A percentile compares a stretch with the other conserved stretches of the same genome.
Conservation (phyloP, 83 land plant species). For the Thuja plicata region DNA sequence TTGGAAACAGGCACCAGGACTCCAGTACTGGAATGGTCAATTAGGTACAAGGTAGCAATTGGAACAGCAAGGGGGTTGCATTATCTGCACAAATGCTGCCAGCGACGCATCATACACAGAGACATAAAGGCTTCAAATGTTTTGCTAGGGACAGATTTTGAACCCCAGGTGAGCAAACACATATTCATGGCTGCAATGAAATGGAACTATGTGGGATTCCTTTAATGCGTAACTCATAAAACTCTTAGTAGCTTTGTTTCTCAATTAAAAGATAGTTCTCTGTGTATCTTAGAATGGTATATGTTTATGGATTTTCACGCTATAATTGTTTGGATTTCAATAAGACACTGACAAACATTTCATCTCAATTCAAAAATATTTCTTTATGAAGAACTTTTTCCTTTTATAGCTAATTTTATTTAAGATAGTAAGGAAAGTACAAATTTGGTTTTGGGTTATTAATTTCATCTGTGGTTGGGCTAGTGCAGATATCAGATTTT, state of each 20-base stretch:
- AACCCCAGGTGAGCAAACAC: constrained; percentile 74
- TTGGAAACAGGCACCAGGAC: constrained; percentile 11
- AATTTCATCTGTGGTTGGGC: neutral
- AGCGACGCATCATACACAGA: constrained; percentile 92
- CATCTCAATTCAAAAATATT: neutral
- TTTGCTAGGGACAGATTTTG: constrained; percentile 77
- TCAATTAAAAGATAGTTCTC: neutral
- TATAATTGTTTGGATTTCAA: neutral
- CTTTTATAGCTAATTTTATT: neutral
- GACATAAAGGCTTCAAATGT: constrained; percentile 96
- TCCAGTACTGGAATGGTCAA: constrained; percentile 67
- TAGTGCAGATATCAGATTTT: constrained; percentile 92
- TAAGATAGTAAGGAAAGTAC: neutral
- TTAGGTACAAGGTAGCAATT: constrained; percentile 78
- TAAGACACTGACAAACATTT: neutral
- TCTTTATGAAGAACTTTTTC: neutral
- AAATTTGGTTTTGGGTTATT: constrained; percentile 2
- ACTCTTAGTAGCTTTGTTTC: neutral
- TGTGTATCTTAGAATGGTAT: neutral
- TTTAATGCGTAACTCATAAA: neutral
- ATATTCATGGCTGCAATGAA: neutral
- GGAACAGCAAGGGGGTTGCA: constrained; percentile 89
- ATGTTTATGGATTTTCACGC: neutral
- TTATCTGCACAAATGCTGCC: constrained; percentile 89
- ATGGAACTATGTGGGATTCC: neutral